phyloP scores from a whole-genome alignment of 305 asterid species.

The Solanum chacoense region DNA sequence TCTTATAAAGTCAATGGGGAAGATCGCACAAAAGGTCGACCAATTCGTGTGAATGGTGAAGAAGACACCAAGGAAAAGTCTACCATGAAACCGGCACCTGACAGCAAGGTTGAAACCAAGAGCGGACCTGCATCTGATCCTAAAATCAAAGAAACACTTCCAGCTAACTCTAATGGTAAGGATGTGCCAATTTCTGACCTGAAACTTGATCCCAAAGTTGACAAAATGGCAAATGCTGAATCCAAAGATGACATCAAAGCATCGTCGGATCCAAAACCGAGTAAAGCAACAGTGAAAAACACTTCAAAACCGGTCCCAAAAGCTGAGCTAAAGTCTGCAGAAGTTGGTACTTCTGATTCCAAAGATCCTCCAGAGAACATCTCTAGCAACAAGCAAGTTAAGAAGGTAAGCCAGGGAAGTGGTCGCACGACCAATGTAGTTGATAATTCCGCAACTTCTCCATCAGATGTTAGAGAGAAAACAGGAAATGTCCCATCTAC shows the following conservation, averaged over 20 bases:
- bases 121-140: conserved; percentile 33
- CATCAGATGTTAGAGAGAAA: conserved; percentile 25
- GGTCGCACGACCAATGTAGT: not conserved
- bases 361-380: conserved; percentile 14
- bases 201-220: conserved; percentile 38
- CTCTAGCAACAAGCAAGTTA: conserved; percentile 20
- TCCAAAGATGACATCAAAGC: conserved; percentile 30
- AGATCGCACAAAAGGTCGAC: conserved; percentile 48
- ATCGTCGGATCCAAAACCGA: conserved; percentile 30
- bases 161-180: conserved; percentile 14
- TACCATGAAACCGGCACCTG: conserved; percentile 30
- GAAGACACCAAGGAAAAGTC: conserved; percentile 35
- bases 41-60: conserved; percentile 29
- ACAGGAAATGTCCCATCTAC: conserved; percentile 17
- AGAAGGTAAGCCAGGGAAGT: conserved; percentile 27
- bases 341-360: conserved; percentile 22
- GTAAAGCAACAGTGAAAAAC: conserved; percentile 17
- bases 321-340: conserved; percentile 20
- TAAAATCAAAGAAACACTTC: conserved; percentile 30
- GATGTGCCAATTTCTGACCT: conserved; percentile 10
- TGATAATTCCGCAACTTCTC: conserved; percentile 15
- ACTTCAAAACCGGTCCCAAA: conserved; percentile 23
- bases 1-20: conserved; percentile 60
- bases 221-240: conserved; percentile 22
- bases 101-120: conserved; percentile 28